Conservation (phyloP, 768 basidiomycete genomes). For the Cyclocybe aegerita region DNA sequence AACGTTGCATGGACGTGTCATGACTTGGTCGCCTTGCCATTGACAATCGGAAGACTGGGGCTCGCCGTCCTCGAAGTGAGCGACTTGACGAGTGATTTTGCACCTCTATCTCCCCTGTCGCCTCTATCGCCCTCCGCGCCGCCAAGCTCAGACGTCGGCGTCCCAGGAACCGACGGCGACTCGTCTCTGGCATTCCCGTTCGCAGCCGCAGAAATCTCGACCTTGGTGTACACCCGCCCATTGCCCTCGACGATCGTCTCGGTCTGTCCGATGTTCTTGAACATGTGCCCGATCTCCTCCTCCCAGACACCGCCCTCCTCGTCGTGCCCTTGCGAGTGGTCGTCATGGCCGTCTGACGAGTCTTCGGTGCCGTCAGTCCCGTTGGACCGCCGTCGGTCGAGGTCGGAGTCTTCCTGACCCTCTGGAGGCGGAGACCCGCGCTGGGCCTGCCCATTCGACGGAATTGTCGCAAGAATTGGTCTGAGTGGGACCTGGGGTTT, state of each 20-base stretch:
- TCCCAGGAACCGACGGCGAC: no score
- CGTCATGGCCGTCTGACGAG: not conserved
- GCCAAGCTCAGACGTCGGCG: no score
- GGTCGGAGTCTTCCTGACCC: not conserved
- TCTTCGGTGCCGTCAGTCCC: not conserved
- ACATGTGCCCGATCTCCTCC: slow-evolving; percentile 26
- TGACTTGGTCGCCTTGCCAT: no score
- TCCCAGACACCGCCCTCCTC: slow-evolving; percentile 22
- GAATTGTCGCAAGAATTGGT: slow-evolving; percentile 14
- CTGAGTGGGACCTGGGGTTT: slow-evolving; percentile 9
- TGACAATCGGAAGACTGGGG: no score
- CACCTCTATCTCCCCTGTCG: no score
- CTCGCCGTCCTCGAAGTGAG: no score
- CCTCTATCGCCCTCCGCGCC: no score
- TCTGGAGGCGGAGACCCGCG: not conserved
- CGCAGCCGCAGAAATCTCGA: no score
- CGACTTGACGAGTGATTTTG: no score
- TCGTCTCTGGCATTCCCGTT: no score
- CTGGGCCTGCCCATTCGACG: not conserved
- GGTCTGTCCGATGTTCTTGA: slow-evolving; percentile 24
- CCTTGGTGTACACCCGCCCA: no score
- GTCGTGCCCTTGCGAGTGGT: slow-evolving; percentile 7
- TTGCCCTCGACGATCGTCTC: slow-evolving; percentile 16
- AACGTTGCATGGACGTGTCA: no score
- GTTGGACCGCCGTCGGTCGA: slow-evolving; percentile 18